These are phyloP conservation scores for Kwoniella sp. DNA, from an alignment of 768 basidiomycete species.

Conservation along the genomic window DNA sequence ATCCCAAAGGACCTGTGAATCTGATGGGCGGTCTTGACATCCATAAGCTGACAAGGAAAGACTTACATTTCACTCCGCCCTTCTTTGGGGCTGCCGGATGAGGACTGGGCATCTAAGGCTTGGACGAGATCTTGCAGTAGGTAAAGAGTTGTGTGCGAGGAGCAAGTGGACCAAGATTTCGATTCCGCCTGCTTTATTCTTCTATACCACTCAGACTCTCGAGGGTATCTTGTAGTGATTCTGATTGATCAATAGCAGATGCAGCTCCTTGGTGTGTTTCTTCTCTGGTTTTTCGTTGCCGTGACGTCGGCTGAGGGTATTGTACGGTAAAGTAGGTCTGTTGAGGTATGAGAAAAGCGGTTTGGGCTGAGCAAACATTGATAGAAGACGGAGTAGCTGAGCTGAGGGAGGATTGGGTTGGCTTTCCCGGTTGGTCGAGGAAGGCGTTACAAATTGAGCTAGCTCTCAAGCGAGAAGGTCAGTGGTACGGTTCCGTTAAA, in stretches of 20 bases:
- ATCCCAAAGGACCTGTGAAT: conserved; percentile 16
- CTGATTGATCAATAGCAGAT: conserved; percentile 23
- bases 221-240: conserved; percentile 28
- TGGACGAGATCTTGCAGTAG: background rate
- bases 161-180: background rate
- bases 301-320: background rate
- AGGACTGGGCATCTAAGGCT: conserved; percentile 19
- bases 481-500: no score
- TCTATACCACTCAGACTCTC: conserved; percentile 8
- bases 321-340: conserved; percentile 4
- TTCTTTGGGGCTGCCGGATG: conserved; percentile 18
- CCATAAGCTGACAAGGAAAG: background rate
- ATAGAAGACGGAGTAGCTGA: background rate
- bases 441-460: background rate
- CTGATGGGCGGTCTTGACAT: background rate
- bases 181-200: background rate
- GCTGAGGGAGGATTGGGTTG: background rate
- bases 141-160: background rate
- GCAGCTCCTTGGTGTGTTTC: conserved; percentile 18
- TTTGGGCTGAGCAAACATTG: conserved; percentile 26
- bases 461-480: no score
- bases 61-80: conserved; percentile 22
- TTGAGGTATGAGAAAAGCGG: conserved; percentile 4
- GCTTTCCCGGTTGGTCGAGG: background rate
- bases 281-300: conserved; percentile 7